Conservation (phyloP, 2,329 filamentous ascomycete genomes). For the Cordyceps fumosorosea region DNA sequence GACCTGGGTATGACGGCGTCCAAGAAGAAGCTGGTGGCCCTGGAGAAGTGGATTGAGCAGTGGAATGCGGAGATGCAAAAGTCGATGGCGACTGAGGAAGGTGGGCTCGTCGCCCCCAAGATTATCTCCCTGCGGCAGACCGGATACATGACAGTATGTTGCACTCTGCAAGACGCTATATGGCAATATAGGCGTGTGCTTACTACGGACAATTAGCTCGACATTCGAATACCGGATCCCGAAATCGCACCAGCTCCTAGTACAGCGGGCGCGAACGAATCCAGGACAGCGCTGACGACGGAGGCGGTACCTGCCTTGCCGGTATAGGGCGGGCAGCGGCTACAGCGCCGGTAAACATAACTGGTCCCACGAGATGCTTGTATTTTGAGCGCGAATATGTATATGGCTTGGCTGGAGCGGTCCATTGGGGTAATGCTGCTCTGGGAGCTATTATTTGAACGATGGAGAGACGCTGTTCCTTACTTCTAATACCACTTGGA, state of each 20-base stretch:
- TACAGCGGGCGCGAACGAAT: conserved; percentile 33
- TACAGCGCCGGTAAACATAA: not conserved
- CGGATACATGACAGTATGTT: conserved; percentile 74
- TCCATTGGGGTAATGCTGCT: not conserved
- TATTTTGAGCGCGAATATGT: not conserved
- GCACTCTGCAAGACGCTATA: not conserved
- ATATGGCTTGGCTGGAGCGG: not conserved
- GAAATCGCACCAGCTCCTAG: conserved; percentile 54
- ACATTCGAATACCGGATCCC: conserved; percentile 75
- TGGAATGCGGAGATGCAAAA: conserved; percentile 75
- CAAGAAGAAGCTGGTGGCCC: conserved; percentile 60
- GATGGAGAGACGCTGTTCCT: not conserved
- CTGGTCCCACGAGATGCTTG: not conserved
- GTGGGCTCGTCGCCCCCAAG: conserved; percentile 49
- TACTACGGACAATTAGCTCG: conserved; percentile 44
- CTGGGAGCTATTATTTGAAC: not conserved
- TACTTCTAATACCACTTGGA: conserved; percentile 10
- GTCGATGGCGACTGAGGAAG: conserved; percentile 42
- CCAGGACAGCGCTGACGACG: conserved; percentile 28
- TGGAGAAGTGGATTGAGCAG: conserved; percentile 77
- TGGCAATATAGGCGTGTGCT: not conserved
- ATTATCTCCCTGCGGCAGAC: conserved; percentile 75
- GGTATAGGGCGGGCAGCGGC: conserved; percentile 10
- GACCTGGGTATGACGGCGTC: conserved; percentile 72
- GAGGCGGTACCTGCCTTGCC: conserved; percentile 24